A percentile compares a stretch with the other conserved stretches of the same genome.
phyloP scores from a whole-genome alignment of 1,284 basidiomycete species.

The Ceratobasidium sp. region DNA sequence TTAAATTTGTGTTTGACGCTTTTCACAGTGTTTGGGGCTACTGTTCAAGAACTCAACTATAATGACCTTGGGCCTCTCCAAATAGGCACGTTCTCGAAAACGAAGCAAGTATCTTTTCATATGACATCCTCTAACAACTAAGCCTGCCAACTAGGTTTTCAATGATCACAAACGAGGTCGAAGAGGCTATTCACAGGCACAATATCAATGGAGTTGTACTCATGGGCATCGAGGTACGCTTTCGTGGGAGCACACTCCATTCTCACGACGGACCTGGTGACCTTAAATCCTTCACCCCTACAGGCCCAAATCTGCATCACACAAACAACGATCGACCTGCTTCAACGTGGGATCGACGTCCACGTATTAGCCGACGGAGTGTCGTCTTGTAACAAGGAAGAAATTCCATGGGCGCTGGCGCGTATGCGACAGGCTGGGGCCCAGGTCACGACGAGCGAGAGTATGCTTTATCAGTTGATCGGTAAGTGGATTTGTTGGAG shows the following conservation, averaged over 20 bases:
- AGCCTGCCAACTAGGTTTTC: constrained; percentile 33
- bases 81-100: constrained; percentile 44
- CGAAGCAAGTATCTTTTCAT: constrained; percentile 23
- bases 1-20: background rate
- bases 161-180: constrained; percentile 45
- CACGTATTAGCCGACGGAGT: constrained; percentile 86
- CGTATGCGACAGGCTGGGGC: constrained; percentile 80
- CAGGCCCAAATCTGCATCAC: constrained; percentile 90
- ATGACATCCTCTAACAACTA: background rate
- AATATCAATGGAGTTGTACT: constrained; percentile 29
- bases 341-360: constrained; percentile 66
- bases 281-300: background rate
- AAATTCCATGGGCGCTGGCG: constrained; percentile 69
- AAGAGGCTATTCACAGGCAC: constrained; percentile 22
- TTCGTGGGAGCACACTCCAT: background rate
- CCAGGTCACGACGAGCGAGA: constrained; percentile 83
- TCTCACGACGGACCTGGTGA: constrained; percentile 4
- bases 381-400: constrained; percentile 76
- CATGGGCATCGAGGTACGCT: constrained; percentile 41
- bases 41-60: constrained; percentile 43
- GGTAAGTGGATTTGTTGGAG: constrained; percentile 53
- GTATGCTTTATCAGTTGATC: constrained; percentile 80
- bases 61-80: constrained; percentile 21
- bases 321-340: constrained; percentile 79
- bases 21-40: constrained; percentile 42